Percentiles rank a stretch among this genome's conserved stretches.
These are phyloP conservation scores for Penicillium manginii DNA, from an alignment of 495 filamentous ascomycete species.

Conservation along the genomic window DNA sequence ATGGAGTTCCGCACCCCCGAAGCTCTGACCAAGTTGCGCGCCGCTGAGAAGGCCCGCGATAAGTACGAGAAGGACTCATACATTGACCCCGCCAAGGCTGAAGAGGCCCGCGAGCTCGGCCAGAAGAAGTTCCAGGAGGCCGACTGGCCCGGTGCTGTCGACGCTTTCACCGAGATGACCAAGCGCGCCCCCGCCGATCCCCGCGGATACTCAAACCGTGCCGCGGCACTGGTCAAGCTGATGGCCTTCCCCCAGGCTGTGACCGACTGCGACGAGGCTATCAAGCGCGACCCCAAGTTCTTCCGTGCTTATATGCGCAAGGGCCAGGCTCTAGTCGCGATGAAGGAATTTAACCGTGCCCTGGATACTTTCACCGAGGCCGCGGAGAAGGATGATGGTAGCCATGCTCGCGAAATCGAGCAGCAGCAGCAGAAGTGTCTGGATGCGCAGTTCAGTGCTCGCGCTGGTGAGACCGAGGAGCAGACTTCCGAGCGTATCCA, in stretches of 20 bases:
- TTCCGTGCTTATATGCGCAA: conserved; percentile 95
- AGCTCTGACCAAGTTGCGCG: conserved; percentile 86
- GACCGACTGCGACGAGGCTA: conserved; percentile 88
- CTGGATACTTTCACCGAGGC: conserved; percentile 88
- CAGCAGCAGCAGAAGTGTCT: conserved; percentile 95
- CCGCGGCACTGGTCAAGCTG: conserved; percentile 94
- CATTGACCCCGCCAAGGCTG: conserved; percentile 87
- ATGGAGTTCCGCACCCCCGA: conserved; percentile 98
- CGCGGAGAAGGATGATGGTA: conserved; percentile 73
- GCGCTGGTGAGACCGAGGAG: conserved; percentile 94
- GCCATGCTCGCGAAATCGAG: conserved; percentile 87
- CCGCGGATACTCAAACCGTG: conserved; percentile 95
- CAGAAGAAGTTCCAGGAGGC: conserved; percentile 95
- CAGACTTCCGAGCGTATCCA: conserved; percentile 91
- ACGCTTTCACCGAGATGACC: conserved; percentile 95
- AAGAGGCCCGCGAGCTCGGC: conserved; percentile 92
- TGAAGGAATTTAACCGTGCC: conserved; percentile 96
- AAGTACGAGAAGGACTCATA: conserved; percentile 78
- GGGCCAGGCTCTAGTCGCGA: conserved; percentile 88
- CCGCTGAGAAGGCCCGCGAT: conserved; percentile 88
- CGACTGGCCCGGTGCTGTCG: conserved; percentile 95
- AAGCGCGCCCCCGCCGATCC: conserved; percentile 94
- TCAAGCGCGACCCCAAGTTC: conserved; percentile 88
- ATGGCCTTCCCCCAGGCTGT: conserved; percentile 93
- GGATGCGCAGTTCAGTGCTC: conserved; percentile 81